Base-by-base conservation (phyloP, 2,329 filamentous ascomycete genomes). In the Diaporthe aspalathi region DNA sequence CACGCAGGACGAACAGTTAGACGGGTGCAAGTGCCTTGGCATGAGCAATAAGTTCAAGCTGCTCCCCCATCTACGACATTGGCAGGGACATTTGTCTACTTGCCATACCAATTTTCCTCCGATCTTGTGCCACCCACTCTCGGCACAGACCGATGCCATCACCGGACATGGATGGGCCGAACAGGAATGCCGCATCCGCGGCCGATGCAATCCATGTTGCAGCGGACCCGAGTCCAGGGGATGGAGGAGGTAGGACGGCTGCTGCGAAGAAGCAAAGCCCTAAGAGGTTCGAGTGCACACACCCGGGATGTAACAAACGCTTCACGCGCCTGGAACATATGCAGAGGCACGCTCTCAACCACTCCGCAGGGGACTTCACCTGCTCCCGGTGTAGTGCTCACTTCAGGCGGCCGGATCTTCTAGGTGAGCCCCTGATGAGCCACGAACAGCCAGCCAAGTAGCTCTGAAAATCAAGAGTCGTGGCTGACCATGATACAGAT, bases 251-350 rank as follows among this genome's bases (percentile, higher is more conserved):
- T 40, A 52, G 49, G 17, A 65, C 29, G 7, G 65, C 22, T 22
- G 40, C 43, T 2, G 43, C 50, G n/a, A 60, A 49, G 35, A 38
- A 73, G 60, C 70, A 73, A 67, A 68, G 74, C 17, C 40, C 49
- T 16, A 74, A 73, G 68, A 68, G 57, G 47, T 72, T 74, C 45
- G 71, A 75, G 20, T 88, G 87, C 74, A 78, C 79, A 49, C 82
- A 83, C 75, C 79, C 82, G 9, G 83, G 81, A 38, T 90, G 88
- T 74, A 80, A 78, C 57, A 88, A 88, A 76, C 81, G 82, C 20
- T 90, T 90, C 76, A 88, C 87, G 29, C 82, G 88, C 9, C 83
- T 86, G 14, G 88, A 90, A 76, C 88, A 90, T 77, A 81, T 90
- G 63, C 86, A 88, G 72, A 83, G 88, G 17, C 88, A 90, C 78